Evolutionary conservation across 2,329 filamentous ascomycete genomes (phyloP).

Genomic region (Coniochaeta pulveracea): DNA sequence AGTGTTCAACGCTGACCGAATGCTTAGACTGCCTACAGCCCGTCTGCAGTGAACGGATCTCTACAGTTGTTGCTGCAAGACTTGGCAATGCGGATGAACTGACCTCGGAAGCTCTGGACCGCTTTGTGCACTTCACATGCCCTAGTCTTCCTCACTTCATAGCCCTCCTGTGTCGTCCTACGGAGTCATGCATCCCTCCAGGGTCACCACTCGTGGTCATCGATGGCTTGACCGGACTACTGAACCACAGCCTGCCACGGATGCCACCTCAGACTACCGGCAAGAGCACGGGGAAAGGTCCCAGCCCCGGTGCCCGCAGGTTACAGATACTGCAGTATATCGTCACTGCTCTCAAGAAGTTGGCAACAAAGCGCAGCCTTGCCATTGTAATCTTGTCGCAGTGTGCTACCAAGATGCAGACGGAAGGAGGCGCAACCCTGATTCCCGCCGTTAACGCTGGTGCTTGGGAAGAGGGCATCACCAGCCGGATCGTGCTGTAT

Average conservation of each 20-base stretch:
- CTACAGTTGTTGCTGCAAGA: slow-evolving; percentile 14
- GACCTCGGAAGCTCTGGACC: slow-evolving; percentile 14
- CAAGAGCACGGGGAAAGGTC: slow-evolving; percentile 20
- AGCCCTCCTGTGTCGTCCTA: slow-evolving; percentile 61
- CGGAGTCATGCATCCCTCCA: slow-evolving; percentile 47
- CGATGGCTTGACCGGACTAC: slow-evolving; percentile 64
- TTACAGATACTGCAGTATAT: slow-evolving; percentile 48
- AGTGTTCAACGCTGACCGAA: too few species aligned
- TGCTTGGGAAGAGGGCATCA: slow-evolving; percentile 71
- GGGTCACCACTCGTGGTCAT: slow-evolving; percentile 61
- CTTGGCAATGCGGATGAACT: slow-evolving; percentile 5
- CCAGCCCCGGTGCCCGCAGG: slow-evolving; percentile 24
- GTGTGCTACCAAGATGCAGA: slow-evolving; percentile 69
- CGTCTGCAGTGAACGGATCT: slow-evolving; percentile 24
- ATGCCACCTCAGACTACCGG: slow-evolving; percentile 21
- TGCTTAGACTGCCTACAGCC: slow-evolving; percentile 37
- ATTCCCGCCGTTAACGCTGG: slow-evolving; percentile 63
- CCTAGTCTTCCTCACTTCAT: slow-evolving; percentile 61
- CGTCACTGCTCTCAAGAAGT: slow-evolving; percentile 59
- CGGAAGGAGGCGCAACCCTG: slow-evolving; percentile 54
- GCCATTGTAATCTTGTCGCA: slow-evolving; percentile 70
- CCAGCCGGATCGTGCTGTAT: slow-evolving; percentile 65
- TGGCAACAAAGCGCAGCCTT: slow-evolving; percentile 62
- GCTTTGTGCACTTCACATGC: slow-evolving; percentile 38
- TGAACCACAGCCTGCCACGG: slow-evolving; percentile 60